Evolutionary conservation across 2,329 filamentous ascomycete species (phyloP), one percentile per base, ranked within the genome.

Genomic region (Sclerotinia spermophila): DNA sequence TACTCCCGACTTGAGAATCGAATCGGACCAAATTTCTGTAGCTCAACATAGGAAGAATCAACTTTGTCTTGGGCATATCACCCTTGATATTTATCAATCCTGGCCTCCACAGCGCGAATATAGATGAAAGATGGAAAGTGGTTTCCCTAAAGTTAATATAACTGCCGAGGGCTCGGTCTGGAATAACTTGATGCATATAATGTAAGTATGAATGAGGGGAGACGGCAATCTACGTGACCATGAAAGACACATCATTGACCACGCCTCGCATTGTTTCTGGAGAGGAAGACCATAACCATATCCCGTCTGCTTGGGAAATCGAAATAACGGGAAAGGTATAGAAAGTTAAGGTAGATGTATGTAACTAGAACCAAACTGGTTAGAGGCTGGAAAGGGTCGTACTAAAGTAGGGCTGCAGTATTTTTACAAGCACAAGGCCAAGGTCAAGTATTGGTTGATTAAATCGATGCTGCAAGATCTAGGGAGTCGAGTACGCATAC

Each of bases 381-480:
- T 65, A 40, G 33, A 65, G 5, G 33, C 24, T 38, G 61, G 24
- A 64, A 21, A 38, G n/a, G n/a, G 15, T 40, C 5, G 33, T 30
- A 53, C 24, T 27, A 38, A 51, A 13, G 61, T 65, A 65, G 61
- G 61, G 24, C 61, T 53, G 45, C 45, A 65, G 33, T 35, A 40
- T 40, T 30, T 30, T 21, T 30, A 65, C 33, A 8, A 21, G 33
- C 21, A 7, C 24, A 21, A 27, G 61, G 8, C 38, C 24, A 40
- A 40, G 44, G 45, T 51, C 33, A 27, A 51, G 24, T 8, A 53
- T 53, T 42, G 27, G 40, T 15, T n/a, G 13, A 62, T 45, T 10
- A 65, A 44, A 65, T 65, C 44, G 33, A 51, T 40, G 40, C 40
- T 45, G 33, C 45, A 38, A 51, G 61, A 65, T 65, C 61, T 65